phyloP scores from a whole-genome alignment of 805 yeast genomes.

The Kurtzmaniella cleridarum region DNA sequence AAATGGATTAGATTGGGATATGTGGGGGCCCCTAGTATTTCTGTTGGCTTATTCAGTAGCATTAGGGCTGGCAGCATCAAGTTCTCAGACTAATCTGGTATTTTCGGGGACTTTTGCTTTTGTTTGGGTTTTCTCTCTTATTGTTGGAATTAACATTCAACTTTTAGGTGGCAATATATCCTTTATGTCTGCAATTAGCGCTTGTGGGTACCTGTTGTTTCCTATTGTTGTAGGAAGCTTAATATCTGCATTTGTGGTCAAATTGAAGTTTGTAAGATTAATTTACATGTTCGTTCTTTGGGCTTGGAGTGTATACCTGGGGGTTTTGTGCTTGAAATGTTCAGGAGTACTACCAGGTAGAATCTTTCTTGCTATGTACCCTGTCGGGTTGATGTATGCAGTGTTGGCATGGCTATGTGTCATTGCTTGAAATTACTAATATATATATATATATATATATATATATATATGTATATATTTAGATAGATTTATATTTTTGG shows the following conservation, averaged over 20 bases:
- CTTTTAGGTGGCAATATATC: constrained; percentile 58
- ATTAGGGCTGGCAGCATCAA: constrained; percentile 43
- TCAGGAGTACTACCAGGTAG: constrained; percentile 64
- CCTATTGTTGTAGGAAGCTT: constrained; percentile 55
- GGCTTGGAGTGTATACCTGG: constrained; percentile 62
- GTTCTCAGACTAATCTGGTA: constrained; percentile 43
- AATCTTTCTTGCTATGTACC: constrained; percentile 58
- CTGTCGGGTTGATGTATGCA: constrained; percentile 58
- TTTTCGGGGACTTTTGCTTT: constrained; percentile 61
- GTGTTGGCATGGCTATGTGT: constrained; percentile 64
- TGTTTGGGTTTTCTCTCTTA: constrained; percentile 57
- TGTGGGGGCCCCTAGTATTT: constrained; percentile 70
- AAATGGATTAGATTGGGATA: constrained; percentile 48
- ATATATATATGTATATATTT: too few relatives aligned
- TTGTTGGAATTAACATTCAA: constrained; percentile 62
- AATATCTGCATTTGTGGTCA: constrained; percentile 41
- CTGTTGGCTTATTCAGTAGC: constrained; percentile 51
- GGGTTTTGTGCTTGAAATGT: constrained; percentile 54
- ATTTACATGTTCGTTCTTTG: constrained; percentile 41
- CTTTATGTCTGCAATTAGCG: constrained; percentile 62
- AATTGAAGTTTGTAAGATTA: constrained; percentile 45
- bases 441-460: too few relatives aligned
- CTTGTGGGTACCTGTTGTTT: constrained; percentile 65
- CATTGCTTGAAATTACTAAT: constrained; percentile 28
- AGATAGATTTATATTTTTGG: too few relatives aligned